Conservation (phyloP, 257 asterid genomes). For the Fraxinus cuspidata region DNA sequence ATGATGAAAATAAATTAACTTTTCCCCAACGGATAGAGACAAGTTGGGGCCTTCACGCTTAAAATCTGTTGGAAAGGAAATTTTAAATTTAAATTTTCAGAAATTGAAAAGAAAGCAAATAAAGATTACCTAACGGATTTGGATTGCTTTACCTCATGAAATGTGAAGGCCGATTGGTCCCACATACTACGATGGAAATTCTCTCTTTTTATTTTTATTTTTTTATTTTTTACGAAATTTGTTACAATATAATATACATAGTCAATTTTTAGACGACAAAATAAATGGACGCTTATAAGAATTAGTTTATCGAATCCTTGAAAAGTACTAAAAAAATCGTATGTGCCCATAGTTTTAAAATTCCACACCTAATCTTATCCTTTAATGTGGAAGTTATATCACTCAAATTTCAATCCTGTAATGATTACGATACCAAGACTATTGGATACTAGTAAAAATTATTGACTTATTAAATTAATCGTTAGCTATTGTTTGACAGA, state of each 20-base stretch:
- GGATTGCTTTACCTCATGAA: slow-evolving; percentile 41
- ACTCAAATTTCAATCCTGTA: background rate
- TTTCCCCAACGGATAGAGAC: background rate
- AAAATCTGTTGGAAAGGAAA: background rate
- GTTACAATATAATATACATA: too few relatives aligned
- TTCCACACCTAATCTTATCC: background rate
- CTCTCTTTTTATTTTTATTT: too few relatives aligned
- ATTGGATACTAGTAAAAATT: background rate
- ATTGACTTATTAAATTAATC: too few relatives aligned
- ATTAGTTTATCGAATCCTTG: too few relatives aligned
- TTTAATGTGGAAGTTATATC: background rate
- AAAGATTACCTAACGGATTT: slow-evolving; percentile 38
- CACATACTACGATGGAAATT: background rate
- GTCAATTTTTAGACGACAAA: too few relatives aligned
- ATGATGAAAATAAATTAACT: background rate
- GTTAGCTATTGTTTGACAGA: too few relatives aligned
- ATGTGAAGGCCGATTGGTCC: slow-evolving; percentile 3
- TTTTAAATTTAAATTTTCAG: background rate
- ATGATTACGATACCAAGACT: background rate
- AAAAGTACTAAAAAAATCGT: too few relatives aligned
- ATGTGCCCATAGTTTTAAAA: background rate
- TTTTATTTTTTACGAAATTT: too few relatives aligned
- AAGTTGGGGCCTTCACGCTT: background rate
- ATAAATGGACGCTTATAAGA: too few relatives aligned
- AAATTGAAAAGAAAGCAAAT: slow-evolving; percentile 31